Evolutionary conservation across 257 asterid species (phyloP), one percentile per base, ranked within the genome.

Genomic region (Mentha longifolia): DNA sequence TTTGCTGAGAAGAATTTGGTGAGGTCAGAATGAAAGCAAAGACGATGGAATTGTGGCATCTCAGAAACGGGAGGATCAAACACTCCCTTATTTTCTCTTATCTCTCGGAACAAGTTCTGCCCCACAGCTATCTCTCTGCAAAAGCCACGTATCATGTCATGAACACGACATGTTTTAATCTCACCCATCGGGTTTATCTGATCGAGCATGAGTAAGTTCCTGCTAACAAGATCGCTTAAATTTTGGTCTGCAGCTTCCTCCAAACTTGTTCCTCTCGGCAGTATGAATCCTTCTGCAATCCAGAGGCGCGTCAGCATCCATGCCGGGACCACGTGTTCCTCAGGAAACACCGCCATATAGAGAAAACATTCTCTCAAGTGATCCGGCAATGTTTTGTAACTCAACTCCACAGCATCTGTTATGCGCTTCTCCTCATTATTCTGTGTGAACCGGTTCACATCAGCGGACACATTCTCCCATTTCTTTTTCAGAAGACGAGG

Each of bases 231-330:
- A 1, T 78, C 86, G 17, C 65, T 55, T 67, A 87, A 13, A 66
- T 65, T 70, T 8, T 59, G 79, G 17, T 81, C 79, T 11, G 90
- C 90, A 31, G 55, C 39, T 66, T 72, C 71, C 76, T 87, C 92
- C 67, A 78, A 20, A 46, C 77, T 73, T 67, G 39, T 9, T 9
- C 65, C 70, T 15, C 6, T 33, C 49, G 9, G 47, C 47, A 30
- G 76, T 11, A 87, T 50, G 37, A 85, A 87, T 9, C 93, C 93
- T 67, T 87, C 93, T 0, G 93, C 88, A 0, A 85, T 79, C 93
- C 93, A 87, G 61, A 87, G 60, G 0, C 68, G 65, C 15, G 74
- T 70, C 54, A 87, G 68, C 64, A 67, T 85, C 84, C 85, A 73
- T 6, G 70, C 75, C 1, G 84, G 76, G 17, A 87, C 81, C 73